These are phyloP conservation scores for Trypanosoma avium DNA, from an alignment of 208 protist genomes.

Conservation along the genomic window DNA sequence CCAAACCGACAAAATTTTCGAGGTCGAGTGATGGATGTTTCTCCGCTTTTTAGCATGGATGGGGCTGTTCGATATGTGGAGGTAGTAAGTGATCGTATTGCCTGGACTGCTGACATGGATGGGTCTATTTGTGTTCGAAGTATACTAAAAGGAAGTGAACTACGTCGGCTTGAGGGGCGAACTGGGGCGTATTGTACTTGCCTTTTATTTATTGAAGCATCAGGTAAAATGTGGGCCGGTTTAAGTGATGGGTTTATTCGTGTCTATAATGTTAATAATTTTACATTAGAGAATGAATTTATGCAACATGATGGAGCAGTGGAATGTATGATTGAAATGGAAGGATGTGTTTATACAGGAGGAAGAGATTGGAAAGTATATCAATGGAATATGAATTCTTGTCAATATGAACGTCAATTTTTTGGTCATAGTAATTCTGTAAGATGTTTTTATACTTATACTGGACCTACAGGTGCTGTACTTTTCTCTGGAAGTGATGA, in stretches of 20 bases:
- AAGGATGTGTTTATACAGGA: constrained; percentile 73
- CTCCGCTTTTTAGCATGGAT: constrained; percentile 52
- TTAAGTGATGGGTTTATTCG: constrained; percentile 83
- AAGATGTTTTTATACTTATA: constrained; percentile 50
- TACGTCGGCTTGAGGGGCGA: constrained; percentile 47
- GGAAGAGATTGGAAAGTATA: constrained; percentile 77
- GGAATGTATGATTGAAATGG: constrained; percentile 33
- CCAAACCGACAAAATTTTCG: neutral
- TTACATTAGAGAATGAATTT: constrained; percentile 37
- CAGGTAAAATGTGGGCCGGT: constrained; percentile 60
- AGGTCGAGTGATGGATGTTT: constrained; percentile 57
- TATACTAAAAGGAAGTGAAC: constrained; percentile 58
- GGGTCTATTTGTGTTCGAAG: constrained; percentile 64
- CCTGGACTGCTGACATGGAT: constrained; percentile 76
- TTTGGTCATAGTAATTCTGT: constrained; percentile 70
- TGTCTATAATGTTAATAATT: constrained; percentile 52
- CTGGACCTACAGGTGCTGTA: constrained; percentile 55
- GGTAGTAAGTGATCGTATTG: constrained; percentile 63
- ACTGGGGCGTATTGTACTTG: constrained; percentile 57
- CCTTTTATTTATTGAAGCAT: constrained; percentile 50
- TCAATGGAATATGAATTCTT: constrained; percentile 49
- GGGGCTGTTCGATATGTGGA: constrained; percentile 46
- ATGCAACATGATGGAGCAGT: constrained; percentile 34
- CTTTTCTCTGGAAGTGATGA: constrained; percentile 86
- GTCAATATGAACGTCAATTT: constrained; percentile 43